Evolutionary conservation across 257 asterid species (phyloP).

Genomic region (Nicotiana paniculata): DNA sequence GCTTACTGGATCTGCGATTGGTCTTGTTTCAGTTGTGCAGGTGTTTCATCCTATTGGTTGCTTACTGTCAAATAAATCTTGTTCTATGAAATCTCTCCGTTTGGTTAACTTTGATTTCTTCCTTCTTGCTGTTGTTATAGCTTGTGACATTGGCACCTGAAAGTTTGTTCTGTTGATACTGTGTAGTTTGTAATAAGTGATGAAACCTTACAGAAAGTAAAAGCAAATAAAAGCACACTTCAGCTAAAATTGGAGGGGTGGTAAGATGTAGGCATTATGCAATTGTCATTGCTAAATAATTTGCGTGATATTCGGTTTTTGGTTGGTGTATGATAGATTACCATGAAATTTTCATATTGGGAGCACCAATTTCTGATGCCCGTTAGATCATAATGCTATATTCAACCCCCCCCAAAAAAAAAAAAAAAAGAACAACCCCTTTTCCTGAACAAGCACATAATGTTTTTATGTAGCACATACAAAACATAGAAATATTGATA

Average conservation of each 20-base stretch:
- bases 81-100: background rate
- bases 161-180: background rate
- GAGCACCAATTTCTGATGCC: too few relatives aligned
- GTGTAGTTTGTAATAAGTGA: background rate
- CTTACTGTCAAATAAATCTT: background rate
- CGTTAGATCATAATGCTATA: too few relatives aligned
- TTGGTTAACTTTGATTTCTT: background rate
- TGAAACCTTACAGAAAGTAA: background rate
- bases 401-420: background rate
- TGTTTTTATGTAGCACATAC: background rate
- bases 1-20: conserved; percentile 61
- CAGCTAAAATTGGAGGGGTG: background rate
- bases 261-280: too few relatives aligned
- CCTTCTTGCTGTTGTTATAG: background rate
- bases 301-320: too few relatives aligned
- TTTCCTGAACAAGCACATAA: background rate
- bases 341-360: too few relatives aligned
- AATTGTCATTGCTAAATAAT: too few relatives aligned
- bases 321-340: too few relatives aligned
- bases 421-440: background rate
- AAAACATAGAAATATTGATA: background rate
- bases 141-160: background rate
- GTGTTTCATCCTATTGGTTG: conserved; percentile 19
- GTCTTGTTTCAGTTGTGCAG: conserved; percentile 84
- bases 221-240: background rate